phyloP scores from a whole-genome alignment of 495 filamentous ascomycete species.

The Annulohypoxylon stygium region DNA sequence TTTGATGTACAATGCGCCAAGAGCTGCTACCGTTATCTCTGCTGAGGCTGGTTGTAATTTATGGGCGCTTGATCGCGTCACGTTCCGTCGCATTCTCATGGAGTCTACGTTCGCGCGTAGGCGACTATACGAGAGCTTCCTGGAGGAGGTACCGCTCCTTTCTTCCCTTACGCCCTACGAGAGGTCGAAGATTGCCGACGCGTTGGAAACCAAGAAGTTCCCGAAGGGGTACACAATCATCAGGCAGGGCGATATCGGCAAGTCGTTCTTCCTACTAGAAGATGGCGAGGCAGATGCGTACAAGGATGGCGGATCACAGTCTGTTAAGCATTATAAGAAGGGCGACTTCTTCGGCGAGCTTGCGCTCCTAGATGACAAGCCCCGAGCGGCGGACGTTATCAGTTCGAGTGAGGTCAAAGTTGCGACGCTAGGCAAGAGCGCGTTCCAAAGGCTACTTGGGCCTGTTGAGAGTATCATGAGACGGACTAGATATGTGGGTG shows the following conservation, averaged over 20 bases:
- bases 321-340: constrained; percentile 84
- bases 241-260: constrained; percentile 88
- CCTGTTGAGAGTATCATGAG: constrained; percentile 96
- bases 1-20: constrained; percentile 98
- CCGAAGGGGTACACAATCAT: constrained; percentile 86
- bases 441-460: constrained; percentile 92
- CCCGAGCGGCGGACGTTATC: constrained; percentile 90
- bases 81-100: constrained; percentile 98
- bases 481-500: constrained; percentile 70
- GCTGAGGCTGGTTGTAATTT: constrained; percentile 82
- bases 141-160: constrained; percentile 96
- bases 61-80: constrained; percentile 95
- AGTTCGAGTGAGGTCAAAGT: constrained; percentile 89
- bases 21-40: constrained; percentile 94
- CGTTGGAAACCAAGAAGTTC: constrained; percentile 89
- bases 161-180: constrained; percentile 88
- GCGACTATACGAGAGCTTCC: constrained; percentile 95
- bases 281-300: constrained; percentile 87
- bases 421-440: constrained; percentile 91
- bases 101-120: constrained; percentile 96
- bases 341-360: constrained; percentile 98
- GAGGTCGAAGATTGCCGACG: constrained; percentile 96
- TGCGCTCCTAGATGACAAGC: constrained; percentile 91
- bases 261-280: constrained; percentile 94
- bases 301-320: constrained; percentile 72